These are phyloP conservation scores for Seiridium unicorne DNA, from an alignment of 2,329 filamentous ascomycete genomes.

Conservation along the genomic window DNA sequence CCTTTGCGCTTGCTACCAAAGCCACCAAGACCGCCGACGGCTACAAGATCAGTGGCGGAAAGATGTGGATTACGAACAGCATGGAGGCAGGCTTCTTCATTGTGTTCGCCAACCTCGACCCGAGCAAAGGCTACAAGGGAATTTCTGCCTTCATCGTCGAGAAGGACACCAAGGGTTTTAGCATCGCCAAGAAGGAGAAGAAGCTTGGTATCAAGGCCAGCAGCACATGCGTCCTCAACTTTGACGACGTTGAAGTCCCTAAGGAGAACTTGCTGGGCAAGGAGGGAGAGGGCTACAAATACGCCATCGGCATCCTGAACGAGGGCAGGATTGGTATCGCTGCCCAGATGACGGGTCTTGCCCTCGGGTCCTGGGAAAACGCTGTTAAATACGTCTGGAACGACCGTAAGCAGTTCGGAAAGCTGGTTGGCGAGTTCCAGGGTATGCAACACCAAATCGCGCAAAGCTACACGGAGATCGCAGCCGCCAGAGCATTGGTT, in stretches of 20 bases:
- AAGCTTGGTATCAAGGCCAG: slow-evolving; percentile 96
- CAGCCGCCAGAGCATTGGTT: slow-evolving; percentile 85
- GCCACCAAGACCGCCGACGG: slow-evolving; percentile 80
- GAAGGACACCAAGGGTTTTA: slow-evolving; percentile 85
- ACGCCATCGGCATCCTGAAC: slow-evolving; percentile 90
- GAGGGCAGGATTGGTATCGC: slow-evolving; percentile 97
- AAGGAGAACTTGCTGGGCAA: slow-evolving; percentile 85
- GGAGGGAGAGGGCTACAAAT: slow-evolving; percentile 94
- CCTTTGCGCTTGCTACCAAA: slow-evolving; percentile 91
- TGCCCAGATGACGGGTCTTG: slow-evolving; percentile 97
- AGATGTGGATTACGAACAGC: slow-evolving; percentile 99
- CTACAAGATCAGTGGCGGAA: slow-evolving; percentile 84
- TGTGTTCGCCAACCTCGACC: slow-evolving; percentile 95
- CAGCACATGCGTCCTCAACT: slow-evolving; percentile 95
- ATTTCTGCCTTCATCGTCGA: slow-evolving; percentile 96
- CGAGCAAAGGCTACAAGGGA: slow-evolving; percentile 89
- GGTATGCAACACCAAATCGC: slow-evolving; percentile 99
- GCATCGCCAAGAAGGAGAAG: slow-evolving; percentile 99
- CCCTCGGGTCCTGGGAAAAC: slow-evolving; percentile 92
- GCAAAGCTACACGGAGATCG: slow-evolving; percentile 91
- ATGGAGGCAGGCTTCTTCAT: slow-evolving; percentile 95
- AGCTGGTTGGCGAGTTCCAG: slow-evolving; percentile 93
- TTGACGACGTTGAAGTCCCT: slow-evolving; percentile 92
- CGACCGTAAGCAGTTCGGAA: slow-evolving; percentile 94
- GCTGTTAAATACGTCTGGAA: slow-evolving; percentile 96